Evolutionary conservation across 176 grass and related monocot species (phyloP).

Genomic region (Zea luxurians): DNA sequence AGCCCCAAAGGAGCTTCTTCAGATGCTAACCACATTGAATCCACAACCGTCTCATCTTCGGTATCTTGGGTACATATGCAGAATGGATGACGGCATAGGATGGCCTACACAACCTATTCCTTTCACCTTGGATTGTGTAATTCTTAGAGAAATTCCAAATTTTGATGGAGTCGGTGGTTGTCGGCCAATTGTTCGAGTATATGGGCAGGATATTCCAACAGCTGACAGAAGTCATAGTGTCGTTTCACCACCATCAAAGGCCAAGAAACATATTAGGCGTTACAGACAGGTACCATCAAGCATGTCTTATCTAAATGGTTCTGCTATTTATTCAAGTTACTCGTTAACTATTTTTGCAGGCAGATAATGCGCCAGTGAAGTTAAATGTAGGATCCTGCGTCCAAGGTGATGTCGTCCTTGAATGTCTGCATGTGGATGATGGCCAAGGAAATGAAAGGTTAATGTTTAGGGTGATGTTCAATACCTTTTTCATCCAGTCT

Average conservation of each 20-base stretch:
- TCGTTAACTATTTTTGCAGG: slow-evolving; percentile 71
- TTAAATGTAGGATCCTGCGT: slow-evolving; percentile 83
- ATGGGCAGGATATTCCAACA: slow-evolving; percentile 62
- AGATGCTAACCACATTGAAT: slow-evolving; percentile 67
- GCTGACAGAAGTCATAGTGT: slow-evolving; percentile 49
- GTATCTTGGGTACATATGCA: slow-evolving; percentile 81
- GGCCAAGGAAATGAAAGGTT: slow-evolving; percentile 54
- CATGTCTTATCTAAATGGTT: slow-evolving; percentile 22
- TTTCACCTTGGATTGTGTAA: slow-evolving; percentile 91
- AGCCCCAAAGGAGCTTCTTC: slow-evolving; percentile 83
- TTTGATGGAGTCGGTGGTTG: slow-evolving; percentile 83
- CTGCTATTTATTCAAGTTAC: slow-evolving; percentile 49
- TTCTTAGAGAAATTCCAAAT: slow-evolving; percentile 80
- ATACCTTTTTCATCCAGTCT: slow-evolving; percentile 85
- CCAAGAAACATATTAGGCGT: slow-evolving; percentile 66
- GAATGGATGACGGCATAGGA: slow-evolving; percentile 52
- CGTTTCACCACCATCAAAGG: slow-evolving; percentile 54
- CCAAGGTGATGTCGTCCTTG: slow-evolving; percentile 88
- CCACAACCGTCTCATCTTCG: slow-evolving; percentile 83
- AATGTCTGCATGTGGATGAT: slow-evolving; percentile 80
- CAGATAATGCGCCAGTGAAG: slow-evolving; percentile 71
- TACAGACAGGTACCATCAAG: slow-evolving; percentile 74
- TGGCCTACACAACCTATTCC: slow-evolving; percentile 56
- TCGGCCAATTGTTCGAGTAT: slow-evolving; percentile 69
- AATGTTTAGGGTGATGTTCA: slow-evolving; percentile 97